phyloP scores from a whole-genome alignment of 1,284 basidiomycete genomes.

The Ceratobasidium sp. region DNA sequence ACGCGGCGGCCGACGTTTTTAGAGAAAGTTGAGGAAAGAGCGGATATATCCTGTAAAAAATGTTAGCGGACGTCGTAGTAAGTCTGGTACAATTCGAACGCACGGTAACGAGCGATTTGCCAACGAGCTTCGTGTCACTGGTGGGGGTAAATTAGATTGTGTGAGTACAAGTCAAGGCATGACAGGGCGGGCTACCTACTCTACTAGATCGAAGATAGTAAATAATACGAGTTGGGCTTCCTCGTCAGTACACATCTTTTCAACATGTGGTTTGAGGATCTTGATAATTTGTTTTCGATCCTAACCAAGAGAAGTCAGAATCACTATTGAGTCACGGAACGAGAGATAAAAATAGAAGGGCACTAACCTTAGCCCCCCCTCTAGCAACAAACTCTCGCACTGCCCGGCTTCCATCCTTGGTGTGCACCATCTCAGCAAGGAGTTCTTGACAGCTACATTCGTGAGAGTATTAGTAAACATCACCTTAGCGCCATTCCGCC shows the following conservation, averaged over 20 bases:
- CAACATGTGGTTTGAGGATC: conserved; percentile 85
- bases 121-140: conserved; percentile 88
- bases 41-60: conserved; percentile 57
- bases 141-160: conserved; percentile 39
- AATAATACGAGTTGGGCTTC: conserved; percentile 91
- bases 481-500: too few species aligned
- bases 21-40: conserved; percentile 56
- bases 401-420: conserved; percentile 87
- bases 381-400: conserved; percentile 85
- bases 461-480: background rate
- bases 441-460: conserved; percentile 77
- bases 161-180: too few species aligned
- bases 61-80: background rate
- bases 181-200: conserved; percentile 77
- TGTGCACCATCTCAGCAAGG: conserved; percentile 91
- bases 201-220: conserved; percentile 87
- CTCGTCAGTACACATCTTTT: conserved; percentile 86
- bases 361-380: conserved; percentile 79
- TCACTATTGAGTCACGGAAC: background rate
- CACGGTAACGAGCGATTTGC: conserved; percentile 80
- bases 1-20: conserved; percentile 70
- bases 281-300: conserved; percentile 92
- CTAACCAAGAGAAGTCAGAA: conserved; percentile 56
- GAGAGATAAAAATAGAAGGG: too few species aligned
- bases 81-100: conserved; percentile 59